Conservation (phyloP, 345 rosid genomes). For the Populus davidiana region DNA sequence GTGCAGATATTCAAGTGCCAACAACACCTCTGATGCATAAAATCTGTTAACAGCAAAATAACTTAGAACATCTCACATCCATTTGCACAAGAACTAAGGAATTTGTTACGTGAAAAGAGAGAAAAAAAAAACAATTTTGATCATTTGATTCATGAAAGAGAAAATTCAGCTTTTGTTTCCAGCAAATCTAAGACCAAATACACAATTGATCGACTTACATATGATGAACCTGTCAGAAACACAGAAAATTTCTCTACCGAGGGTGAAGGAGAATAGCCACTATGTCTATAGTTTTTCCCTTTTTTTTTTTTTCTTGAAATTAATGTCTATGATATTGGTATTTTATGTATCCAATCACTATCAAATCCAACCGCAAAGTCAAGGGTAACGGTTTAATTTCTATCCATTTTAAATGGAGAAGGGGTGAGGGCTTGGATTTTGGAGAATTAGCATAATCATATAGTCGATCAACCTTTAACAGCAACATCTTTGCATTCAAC, state of each 20-base stretch:
- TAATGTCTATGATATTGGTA: background rate
- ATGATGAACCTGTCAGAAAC: background rate
- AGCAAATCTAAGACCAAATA: background rate
- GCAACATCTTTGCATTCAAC: too few species aligned
- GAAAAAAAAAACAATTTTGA: background rate
- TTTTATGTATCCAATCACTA: background rate
- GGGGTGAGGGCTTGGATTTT: background rate
- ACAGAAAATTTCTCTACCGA: too few species aligned
- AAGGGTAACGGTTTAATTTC: background rate
- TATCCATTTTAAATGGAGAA: background rate
- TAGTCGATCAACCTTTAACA: background rate
- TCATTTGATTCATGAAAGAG: background rate
- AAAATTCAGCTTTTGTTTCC: background rate
- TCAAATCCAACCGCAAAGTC: background rate
- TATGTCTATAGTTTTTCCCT: background rate
- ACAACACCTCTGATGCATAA: slow-evolving; percentile 80
- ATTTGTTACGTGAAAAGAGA: background rate
- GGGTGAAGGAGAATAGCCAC: background rate
- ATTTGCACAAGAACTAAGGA: background rate
- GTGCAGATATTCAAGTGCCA: slow-evolving; percentile 88
- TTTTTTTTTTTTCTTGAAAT: background rate
- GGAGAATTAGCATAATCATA: background rate
- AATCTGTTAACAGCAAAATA: slow-evolving; percentile 40
- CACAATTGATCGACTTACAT: background rate
- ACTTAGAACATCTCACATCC: background rate